Evolutionary conservation across 2,329 filamentous ascomycete genomes (phyloP).

Genomic region (Colletotrichum sp.): DNA sequence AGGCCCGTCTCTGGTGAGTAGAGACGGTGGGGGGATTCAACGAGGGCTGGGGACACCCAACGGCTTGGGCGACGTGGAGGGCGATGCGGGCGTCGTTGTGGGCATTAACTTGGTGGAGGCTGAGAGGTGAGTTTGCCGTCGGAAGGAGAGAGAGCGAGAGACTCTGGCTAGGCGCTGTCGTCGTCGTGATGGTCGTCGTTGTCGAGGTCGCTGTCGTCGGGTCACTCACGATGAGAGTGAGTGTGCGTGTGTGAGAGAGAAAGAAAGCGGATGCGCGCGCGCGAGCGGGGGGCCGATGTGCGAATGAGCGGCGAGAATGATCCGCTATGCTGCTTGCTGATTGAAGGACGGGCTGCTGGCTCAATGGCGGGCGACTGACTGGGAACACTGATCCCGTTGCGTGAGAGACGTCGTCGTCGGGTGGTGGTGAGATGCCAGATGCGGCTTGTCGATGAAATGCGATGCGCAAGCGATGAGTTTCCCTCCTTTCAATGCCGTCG

Average conservation of each 20-base stretch:
- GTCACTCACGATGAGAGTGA: not conserved
- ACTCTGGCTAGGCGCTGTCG: not conserved
- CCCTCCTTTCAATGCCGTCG: not conserved
- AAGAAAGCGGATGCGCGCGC: not conserved
- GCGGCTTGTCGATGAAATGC: not conserved
- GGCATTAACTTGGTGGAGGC: not conserved
- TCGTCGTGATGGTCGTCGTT: not conserved
- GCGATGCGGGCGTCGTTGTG: not conserved
- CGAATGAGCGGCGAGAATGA: not conserved
- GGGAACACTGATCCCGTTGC: not conserved
- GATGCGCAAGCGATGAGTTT: not conserved
- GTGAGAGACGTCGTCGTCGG: not conserved
- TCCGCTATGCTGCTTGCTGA: not conserved
- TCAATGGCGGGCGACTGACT: not conserved
- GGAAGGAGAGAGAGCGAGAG: not conserved
- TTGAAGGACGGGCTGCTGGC: not conserved
- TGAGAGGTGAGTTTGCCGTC: not conserved
- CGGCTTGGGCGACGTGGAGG: not conserved
- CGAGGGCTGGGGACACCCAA: not conserved
- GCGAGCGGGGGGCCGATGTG: not conserved
- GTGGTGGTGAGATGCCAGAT: not conserved
- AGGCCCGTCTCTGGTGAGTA: slow-evolving; percentile 23
- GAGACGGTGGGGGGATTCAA: slow-evolving; percentile 12
- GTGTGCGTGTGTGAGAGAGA: not conserved
- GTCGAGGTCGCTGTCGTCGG: not conserved